Percentiles rank a stretch among this genome's conserved stretches.
These are phyloP conservation scores for Blepharisma undulans DNA, from an alignment of 169 alveolate genomes.

Conservation along the genomic window DNA sequence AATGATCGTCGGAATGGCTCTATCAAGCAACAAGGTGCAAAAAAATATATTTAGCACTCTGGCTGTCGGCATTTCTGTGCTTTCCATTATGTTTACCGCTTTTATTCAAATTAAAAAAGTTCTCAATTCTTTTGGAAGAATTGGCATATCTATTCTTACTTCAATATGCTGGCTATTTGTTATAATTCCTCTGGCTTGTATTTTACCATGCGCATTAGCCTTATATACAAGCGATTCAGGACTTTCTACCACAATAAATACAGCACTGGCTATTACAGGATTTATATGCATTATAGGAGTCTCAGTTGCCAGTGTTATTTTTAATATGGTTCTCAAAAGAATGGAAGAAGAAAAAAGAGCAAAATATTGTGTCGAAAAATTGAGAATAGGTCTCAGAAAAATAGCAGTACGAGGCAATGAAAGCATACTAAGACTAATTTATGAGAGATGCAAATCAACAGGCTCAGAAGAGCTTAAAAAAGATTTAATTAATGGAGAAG, in stretches of 20 bases:
- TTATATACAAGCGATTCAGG: neutral
- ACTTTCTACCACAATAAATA: neutral
- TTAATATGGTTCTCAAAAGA: neutral
- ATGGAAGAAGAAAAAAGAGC: conserved; percentile 21
- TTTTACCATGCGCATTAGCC: neutral
- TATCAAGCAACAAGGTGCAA: neutral
- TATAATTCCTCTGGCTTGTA: neutral
- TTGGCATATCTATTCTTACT: neutral
- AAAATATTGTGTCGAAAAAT: neutral
- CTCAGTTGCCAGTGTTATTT: neutral
- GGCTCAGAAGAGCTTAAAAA: neutral
- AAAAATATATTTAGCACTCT: neutral
- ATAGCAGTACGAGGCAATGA: neutral
- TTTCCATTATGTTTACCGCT: neutral
- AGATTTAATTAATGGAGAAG: neutral
- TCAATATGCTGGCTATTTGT: neutral
- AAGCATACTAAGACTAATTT: neutral
- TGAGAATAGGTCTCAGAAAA: neutral
- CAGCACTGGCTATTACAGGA: neutral
- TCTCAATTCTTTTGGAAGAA: neutral
- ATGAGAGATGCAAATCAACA: neutral
- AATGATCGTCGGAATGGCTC: neutral
- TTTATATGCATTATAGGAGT: conserved; percentile 19
- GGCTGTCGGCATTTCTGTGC: neutral
- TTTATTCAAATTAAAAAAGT: neutral